A percentile compares a stretch with the other conserved stretches of the same genome.
Evolutionary conservation across 2,329 filamentous ascomycete species (phyloP).

Genomic region (Blastomyces emzantsi): DNA sequence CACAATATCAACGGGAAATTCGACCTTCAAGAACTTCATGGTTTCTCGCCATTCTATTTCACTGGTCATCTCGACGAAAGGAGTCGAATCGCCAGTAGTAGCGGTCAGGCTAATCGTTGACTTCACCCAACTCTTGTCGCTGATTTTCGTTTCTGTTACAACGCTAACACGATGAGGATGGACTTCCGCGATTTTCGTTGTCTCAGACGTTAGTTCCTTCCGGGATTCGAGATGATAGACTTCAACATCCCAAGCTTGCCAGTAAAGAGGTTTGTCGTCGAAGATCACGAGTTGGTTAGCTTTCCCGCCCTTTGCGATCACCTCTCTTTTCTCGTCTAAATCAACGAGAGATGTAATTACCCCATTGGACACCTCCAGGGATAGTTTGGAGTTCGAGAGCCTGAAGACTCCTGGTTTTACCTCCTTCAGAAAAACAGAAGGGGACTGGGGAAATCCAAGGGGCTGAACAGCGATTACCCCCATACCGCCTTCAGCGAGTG

Average conservation of each 20-base stretch:
- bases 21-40: conserved; percentile 97
- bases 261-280: conserved; percentile 94
- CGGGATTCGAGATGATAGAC: conserved; percentile 88
- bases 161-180: conserved; percentile 71
- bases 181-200: conserved; percentile 62
- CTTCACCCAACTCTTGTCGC: conserved; percentile 73
- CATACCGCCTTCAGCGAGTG: conserved; percentile 40
- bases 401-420: conserved; percentile 57
- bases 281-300: conserved; percentile 91
- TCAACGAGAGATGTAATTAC: conserved; percentile 80
- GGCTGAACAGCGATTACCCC: conserved; percentile 34
- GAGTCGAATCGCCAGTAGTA: conserved; percentile 50
- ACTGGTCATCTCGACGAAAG: conserved; percentile 66
- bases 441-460: conserved; percentile 19
- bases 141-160: conserved; percentile 77
- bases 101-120: conserved; percentile 75
- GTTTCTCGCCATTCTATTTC: conserved; percentile 96
- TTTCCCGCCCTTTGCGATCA: conserved; percentile 62
- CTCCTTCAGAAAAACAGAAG: conserved; percentile 43
- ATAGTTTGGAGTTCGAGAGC: conserved; percentile 67
- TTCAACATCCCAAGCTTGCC: conserved; percentile 98
- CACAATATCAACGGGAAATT: conserved; percentile 86
- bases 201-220: conserved; percentile 59
- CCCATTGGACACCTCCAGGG: conserved; percentile 63
- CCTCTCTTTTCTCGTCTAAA: conserved; percentile 60